Conservation (phyloP, 1,139 yeast species). For the Pichia sp. region DNA sequence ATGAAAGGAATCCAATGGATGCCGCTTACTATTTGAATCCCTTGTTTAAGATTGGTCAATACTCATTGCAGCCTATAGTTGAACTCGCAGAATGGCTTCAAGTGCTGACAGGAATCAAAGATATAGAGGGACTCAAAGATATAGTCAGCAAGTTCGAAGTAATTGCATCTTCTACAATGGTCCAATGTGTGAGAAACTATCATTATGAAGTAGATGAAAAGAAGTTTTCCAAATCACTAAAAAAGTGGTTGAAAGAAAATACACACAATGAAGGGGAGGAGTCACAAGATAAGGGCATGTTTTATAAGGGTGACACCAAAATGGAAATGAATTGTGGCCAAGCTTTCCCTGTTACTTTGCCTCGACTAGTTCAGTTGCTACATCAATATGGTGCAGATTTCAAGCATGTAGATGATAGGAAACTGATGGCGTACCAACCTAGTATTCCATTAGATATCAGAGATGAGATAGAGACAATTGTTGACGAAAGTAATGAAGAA, state of each 20-base stretch:
- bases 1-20: conserved; percentile 34
- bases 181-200: conserved; percentile 70
- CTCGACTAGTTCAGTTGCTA: conserved; percentile 56
- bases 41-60: conserved; percentile 55
- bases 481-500: conserved; percentile 40
- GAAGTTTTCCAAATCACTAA: conserved; percentile 49
- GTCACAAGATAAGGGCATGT: conserved; percentile 27
- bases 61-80: conserved; percentile 67
- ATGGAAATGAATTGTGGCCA: conserved; percentile 47
- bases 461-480: conserved; percentile 63
- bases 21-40: conserved; percentile 52
- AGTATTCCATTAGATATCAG: conserved; percentile 53
- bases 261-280: conserved; percentile 10
- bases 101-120: conserved; percentile 58
- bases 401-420: conserved; percentile 43
- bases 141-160: conserved; percentile 55
- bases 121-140: conserved; percentile 49
- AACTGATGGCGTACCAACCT: conserved; percentile 55
- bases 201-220: conserved; percentile 80
- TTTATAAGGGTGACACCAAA: conserved; percentile 38
- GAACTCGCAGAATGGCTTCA: conserved; percentile 90
- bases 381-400: conserved; percentile 60
- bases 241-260: conserved; percentile 32
- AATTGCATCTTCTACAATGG: conserved; percentile 66
- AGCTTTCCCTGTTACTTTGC: conserved; percentile 51